Evolutionary conservation across 495 filamentous ascomycete species (phyloP).

Genomic region (Annulohypoxylon maeteangense): DNA sequence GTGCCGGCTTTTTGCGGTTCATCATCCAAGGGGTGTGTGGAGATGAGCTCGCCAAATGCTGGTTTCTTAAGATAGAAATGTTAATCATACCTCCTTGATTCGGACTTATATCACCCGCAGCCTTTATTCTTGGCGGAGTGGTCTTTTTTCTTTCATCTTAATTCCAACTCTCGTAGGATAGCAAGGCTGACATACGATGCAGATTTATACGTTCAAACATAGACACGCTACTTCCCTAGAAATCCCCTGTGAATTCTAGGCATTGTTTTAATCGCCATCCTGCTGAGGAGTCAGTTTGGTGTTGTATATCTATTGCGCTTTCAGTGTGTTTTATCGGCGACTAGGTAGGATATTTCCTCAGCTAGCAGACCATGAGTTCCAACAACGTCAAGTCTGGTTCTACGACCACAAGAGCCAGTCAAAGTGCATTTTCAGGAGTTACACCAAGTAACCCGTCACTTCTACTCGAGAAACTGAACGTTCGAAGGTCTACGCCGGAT

Average conservation of each 20-base stretch:
- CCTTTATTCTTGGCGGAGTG: slow-evolving; percentile 22
- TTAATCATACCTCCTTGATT: slow-evolving; percentile 37
- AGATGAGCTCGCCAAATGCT: slow-evolving; percentile 25
- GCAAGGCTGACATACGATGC: slow-evolving; percentile 25
- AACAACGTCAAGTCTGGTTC: slow-evolving; percentile 54
- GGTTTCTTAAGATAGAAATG: slow-evolving; percentile 14
- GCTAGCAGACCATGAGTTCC: slow-evolving; percentile 58
- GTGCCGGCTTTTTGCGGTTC: slow-evolving; percentile 29
- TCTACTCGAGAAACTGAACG: slow-evolving; percentile 77
- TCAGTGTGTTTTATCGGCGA: slow-evolving; percentile 20
- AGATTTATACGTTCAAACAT: slow-evolving; percentile 32
- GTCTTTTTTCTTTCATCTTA: slow-evolving; percentile 20
- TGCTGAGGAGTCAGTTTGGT: slow-evolving; percentile 8
- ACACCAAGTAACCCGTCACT: slow-evolving; percentile 66
- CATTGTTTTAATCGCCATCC: slow-evolving; percentile 13
- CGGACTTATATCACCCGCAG: slow-evolving; percentile 28
- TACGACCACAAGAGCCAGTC: slow-evolving; percentile 53
- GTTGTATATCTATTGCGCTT: slow-evolving; percentile 13
- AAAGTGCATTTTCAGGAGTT: slow-evolving; percentile 49
- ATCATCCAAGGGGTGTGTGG: slow-evolving; percentile 26
- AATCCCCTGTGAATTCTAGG: slow-evolving; percentile 17
- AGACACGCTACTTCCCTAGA: slow-evolving; percentile 11
- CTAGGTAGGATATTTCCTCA: slow-evolving; percentile 17
- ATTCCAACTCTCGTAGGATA: slow-evolving; percentile 12
- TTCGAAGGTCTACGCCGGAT: slow-evolving; percentile 83